Percentiles rank a stretch among this genome's conserved stretches.
Evolutionary conservation across 345 rosid genomes (phyloP).

Genomic region (Syzygium aqueum): DNA sequence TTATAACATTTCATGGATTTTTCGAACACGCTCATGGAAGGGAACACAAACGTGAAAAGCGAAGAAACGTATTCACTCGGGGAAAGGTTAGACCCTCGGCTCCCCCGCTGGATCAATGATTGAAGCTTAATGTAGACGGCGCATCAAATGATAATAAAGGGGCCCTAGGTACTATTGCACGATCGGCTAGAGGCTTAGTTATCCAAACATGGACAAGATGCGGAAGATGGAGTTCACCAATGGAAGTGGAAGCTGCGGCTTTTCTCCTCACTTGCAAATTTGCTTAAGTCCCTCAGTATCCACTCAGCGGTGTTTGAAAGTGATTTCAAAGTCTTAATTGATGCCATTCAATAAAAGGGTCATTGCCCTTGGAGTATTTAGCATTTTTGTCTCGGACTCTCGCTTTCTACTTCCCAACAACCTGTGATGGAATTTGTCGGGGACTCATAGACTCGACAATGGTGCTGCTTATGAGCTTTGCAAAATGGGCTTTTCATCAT

Average conservation of each 20-base stretch:
- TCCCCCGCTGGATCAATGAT: not conserved
- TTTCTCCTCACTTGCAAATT: not conserved
- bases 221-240: not conserved
- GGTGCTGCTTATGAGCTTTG: not conserved
- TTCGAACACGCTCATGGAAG: not conserved
- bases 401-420: not conserved
- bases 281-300: not conserved
- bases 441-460: not conserved
- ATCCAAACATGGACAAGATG: not conserved
- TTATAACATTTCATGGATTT: not conserved
- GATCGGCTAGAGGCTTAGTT: not conserved
- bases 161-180: not conserved
- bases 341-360: not conserved
- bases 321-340: not conserved
- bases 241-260: not conserved
- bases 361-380: not conserved
- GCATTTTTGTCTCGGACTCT: not conserved
- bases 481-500: not conserved
- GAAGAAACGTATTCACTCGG: not conserved
- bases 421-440: not conserved
- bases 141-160: not conserved
- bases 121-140: not conserved
- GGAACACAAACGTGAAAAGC: not conserved
- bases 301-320: not conserved
- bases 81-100: not conserved